A percentile compares a stretch with the other conserved stretches of the same genome.
These are phyloP conservation scores for Onygena corvina DNA, from an alignment of 2,329 filamentous ascomycete genomes.

Conservation along the genomic window DNA sequence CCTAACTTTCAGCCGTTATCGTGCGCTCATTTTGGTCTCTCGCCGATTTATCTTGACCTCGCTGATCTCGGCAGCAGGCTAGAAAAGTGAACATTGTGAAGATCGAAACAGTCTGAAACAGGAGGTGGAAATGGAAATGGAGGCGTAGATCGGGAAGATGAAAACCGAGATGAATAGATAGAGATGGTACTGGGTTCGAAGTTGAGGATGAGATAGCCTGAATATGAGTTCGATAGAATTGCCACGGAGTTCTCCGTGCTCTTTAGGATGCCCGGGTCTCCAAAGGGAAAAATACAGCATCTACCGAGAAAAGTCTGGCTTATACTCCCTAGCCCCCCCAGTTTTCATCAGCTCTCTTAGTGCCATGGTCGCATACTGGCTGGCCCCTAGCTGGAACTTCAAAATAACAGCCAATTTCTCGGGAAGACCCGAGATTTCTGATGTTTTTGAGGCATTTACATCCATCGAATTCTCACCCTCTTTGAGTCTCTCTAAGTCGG, in stretches of 20 bases:
- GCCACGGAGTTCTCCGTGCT: neutral
- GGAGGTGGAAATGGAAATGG: too few species aligned
- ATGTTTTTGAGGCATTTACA: slow-evolving; percentile 12
- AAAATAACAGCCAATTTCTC: slow-evolving; percentile 55
- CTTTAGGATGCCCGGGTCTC: neutral
- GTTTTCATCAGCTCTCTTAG: slow-evolving; percentile 63
- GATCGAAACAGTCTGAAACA: too few species aligned
- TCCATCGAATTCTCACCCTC: slow-evolving; percentile 24
- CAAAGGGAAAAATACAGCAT: neutral
- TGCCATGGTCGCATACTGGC: slow-evolving; percentile 76
- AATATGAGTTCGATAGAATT: neutral
- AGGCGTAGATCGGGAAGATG: too few species aligned
- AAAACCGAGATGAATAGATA: too few species aligned
- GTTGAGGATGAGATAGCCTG: neutral
- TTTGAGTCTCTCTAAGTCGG: slow-evolving; percentile 62
- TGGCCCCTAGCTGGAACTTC: slow-evolving; percentile 63
- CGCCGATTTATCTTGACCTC: neutral
- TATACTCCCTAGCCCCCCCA: slow-evolving; percentile 49
- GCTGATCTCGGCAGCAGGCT: too few species aligned
- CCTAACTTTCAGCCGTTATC: neutral
- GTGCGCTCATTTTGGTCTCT: neutral
- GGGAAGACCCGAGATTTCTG: slow-evolving; percentile 17
- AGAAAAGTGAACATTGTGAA: too few species aligned
- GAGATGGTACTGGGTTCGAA: too few species aligned
- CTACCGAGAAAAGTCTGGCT: slow-evolving; percentile 49